Evolutionary conservation across 495 filamentous ascomycete species (phyloP), one percentile per base, ranked within the genome.

Genomic region (Aspergillus carlsbadensis): DNA sequence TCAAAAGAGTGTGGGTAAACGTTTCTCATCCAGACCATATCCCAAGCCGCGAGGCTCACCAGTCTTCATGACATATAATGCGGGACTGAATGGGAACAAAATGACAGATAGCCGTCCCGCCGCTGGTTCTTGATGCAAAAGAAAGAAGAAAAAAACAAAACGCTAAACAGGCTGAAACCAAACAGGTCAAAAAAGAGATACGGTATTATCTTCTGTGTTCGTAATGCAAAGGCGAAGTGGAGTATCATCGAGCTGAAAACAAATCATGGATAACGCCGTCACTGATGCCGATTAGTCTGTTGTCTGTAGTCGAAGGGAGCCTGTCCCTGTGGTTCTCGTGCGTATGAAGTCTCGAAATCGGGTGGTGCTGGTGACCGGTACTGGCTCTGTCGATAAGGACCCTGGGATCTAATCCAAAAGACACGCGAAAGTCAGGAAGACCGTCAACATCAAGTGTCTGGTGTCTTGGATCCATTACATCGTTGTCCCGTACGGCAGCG

Each of bases 21-120:
- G 74, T 77, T 74, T 68, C 76, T 78, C 73, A 72, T 80, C 77
- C 76, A 69, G 71, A 66, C 75, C 75, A 74, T 81, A 76, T 74
- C 70, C 74, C 72, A 64, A 75, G 81, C 82, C 82, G 81, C 70
- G 82, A 81, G 81, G 81, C 81, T 73, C 56, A 79, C 75, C 76
- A 74, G 69, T 84, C 78, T 82, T 83, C 68, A 77, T 80, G 74
- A 75, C 68, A 71, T 77, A 77, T 74, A 64, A 76, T 66, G 63
- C 57, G 65, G 67, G 67, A 67, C 54, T 52, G 15, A 60, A 68
- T 68, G 62, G 67, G 59, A 66, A 69, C 49, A 62, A 65, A 52
- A 58, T 63, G 73, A 65, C 69, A 77, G 69, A 82, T 66, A 78
- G 73, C 76, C 77, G 78, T 68, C 75, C 79, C 71, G 74, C 76